Evolutionary conservation across 2,329 filamentous ascomycete species (phyloP).

Genomic region (Venturia pyrina): DNA sequence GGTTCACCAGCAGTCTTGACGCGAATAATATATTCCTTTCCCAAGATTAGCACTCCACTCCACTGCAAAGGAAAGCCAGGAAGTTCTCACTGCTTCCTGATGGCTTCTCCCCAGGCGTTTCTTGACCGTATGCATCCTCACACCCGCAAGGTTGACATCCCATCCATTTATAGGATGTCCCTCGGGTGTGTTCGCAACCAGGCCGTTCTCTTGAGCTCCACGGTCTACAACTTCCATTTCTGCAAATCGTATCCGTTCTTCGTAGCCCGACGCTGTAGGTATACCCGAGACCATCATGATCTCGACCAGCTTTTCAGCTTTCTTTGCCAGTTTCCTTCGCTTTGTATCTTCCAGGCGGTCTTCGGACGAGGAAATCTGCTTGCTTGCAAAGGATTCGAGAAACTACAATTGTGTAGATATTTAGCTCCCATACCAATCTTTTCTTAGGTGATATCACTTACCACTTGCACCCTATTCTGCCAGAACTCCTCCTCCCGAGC

Average conservation of each 20-base stretch:
- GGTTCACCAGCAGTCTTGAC: conserved; percentile 68
- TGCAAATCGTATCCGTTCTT: conserved; percentile 91
- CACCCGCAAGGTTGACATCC: conserved; percentile 92
- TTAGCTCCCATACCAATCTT: background rate
- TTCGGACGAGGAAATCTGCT: conserved; percentile 93
- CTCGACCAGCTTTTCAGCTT: conserved; percentile 92
- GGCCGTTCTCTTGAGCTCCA: conserved; percentile 80
- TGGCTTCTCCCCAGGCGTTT: conserved; percentile 4
- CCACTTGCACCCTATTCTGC: conserved; percentile 94
- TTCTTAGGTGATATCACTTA: conserved; percentile 39
- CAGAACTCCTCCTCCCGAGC: conserved; percentile 98
- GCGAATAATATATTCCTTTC: conserved; percentile 76
- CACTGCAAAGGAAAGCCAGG: background rate
- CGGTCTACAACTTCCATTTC: conserved; percentile 95
- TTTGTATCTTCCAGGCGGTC: conserved; percentile 95
- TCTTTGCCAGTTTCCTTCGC: conserved; percentile 78
- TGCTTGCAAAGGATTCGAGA: conserved; percentile 91
- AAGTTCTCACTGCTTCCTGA: background rate
- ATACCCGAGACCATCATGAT: conserved; percentile 99
- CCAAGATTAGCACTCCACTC: background rate
- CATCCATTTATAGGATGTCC: conserved; percentile 90
- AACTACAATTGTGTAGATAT: conserved; percentile 50
- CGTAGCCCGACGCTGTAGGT: conserved; percentile 89
- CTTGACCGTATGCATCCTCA: conserved; percentile 38
- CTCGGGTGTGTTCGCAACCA: conserved; percentile 79